A percentile compares a stretch with the other conserved stretches of the same genome.
These are phyloP conservation scores for Metschnikowia chrysomelidarum DNA, from an alignment of 805 yeast genomes.

Conservation along the genomic window DNA sequence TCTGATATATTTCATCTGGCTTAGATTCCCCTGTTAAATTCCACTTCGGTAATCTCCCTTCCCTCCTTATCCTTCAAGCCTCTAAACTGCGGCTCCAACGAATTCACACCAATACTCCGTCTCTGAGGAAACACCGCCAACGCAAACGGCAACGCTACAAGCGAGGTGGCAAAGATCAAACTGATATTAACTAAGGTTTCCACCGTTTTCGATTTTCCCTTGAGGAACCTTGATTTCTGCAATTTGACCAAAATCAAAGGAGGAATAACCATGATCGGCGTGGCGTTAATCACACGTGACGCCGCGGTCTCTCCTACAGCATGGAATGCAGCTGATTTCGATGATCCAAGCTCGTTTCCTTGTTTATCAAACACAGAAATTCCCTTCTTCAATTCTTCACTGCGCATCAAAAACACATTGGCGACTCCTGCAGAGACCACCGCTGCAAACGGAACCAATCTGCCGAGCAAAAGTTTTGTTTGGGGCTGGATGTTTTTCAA, in stretches of 20 bases:
- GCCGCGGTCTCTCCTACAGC: conserved; percentile 98
- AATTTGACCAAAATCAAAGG: conserved; percentile 79
- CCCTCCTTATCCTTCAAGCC: conserved; percentile 64
- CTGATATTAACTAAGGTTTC: conserved; percentile 81
- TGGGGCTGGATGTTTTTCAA: conserved; percentile 66
- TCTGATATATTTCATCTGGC: no score
- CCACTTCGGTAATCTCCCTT: conserved; percentile 53
- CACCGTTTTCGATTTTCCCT: conserved; percentile 61
- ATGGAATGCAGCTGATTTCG: conserved; percentile 80
- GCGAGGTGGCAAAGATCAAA: conserved; percentile 78
- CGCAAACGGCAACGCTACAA: conserved; percentile 90
- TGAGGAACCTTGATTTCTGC: conserved; percentile 63
- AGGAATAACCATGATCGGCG: conserved; percentile 97
- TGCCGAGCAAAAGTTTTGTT: conserved; percentile 69
- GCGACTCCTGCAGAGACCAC: conserved; percentile 97
- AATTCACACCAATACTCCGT: conserved; percentile 54
- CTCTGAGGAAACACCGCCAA: conserved; percentile 94
- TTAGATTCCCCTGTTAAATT: conserved; percentile 92
- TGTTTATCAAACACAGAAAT: conserved; percentile 65
- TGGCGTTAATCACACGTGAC: conserved; percentile 90
- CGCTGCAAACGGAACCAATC: conserved; percentile 97
- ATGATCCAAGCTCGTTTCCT: conserved; percentile 61
- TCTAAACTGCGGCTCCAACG: conserved; percentile 64
- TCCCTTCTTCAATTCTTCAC: conserved; percentile 88
- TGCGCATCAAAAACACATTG: conserved; percentile 94